A percentile compares a stretch with the other conserved stretches of the same genome.
These are phyloP conservation scores for Eutrema yunnanense DNA, from an alignment of 345 rosid genomes.

Conservation along the genomic window DNA sequence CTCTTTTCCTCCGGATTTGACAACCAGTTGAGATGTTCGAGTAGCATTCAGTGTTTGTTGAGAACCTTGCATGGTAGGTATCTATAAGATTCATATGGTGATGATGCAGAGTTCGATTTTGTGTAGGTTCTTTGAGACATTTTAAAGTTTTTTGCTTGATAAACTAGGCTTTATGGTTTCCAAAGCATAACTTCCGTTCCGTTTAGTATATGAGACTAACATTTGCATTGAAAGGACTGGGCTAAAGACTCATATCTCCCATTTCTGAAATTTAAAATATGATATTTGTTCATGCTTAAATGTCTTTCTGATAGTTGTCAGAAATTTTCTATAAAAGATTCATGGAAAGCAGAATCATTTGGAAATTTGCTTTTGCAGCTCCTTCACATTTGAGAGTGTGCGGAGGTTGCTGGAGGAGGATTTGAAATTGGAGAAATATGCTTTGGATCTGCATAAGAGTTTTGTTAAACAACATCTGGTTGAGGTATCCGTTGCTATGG, in stretches of 20 bases:
- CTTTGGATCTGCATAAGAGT: slow-evolving; percentile 76
- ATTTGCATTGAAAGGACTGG: background rate
- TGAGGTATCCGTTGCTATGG: background rate
- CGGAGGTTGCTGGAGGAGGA: slow-evolving; percentile 85
- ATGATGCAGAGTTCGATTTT: no score
- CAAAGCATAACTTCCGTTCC: background rate
- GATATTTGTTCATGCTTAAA: background rate
- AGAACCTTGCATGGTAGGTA: no score
- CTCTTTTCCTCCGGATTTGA: no score
- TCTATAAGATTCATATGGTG: no score
- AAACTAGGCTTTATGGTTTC: background rate
- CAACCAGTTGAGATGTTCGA: no score
- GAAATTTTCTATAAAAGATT: background rate
- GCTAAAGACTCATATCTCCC: slow-evolving; percentile 28
- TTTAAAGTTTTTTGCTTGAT: no score
- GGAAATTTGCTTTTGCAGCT: slow-evolving; percentile 31
- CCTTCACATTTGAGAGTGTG: slow-evolving; percentile 75
- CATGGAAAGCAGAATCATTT: background rate
- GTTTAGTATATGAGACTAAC: background rate
- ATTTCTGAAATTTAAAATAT: slow-evolving; percentile 3
- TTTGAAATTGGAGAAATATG: slow-evolving; percentile 54
- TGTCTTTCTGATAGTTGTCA: background rate
- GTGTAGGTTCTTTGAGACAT: no score
- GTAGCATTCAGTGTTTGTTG: background rate
- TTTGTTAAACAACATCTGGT: slow-evolving; percentile 56